Conservation (phyloP, 169 alveolate genomes). For the Babesia gibsoni region DNA sequence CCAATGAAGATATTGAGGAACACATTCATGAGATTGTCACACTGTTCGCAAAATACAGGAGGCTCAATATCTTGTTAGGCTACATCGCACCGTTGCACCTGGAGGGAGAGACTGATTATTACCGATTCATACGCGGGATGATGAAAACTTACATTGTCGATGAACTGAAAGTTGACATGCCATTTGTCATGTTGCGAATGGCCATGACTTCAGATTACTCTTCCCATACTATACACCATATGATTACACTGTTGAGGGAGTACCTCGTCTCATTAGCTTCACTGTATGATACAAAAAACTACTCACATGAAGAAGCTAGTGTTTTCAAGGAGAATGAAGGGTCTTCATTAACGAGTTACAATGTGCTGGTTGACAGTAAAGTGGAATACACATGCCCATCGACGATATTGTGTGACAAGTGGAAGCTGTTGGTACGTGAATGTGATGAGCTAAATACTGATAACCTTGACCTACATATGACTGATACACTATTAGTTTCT, state of each 20-base stretch:
- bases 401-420: no score
- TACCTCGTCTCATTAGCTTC: no score
- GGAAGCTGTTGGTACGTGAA: not conserved
- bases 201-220: not conserved
- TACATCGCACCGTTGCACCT: not conserved
- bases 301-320: no score
- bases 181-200: conserved; percentile 17
- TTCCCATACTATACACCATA: not conserved
- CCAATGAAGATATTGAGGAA: not conserved
- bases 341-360: no score
- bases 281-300: no score
- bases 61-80: conserved; percentile 17
- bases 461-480: not conserved
- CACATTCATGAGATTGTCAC: not conserved
- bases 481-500: not conserved
- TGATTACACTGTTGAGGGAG: conserved; percentile 1
- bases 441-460: not conserved
- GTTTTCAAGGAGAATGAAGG: no score
- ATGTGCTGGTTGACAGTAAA: no score
- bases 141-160: not conserved
- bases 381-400: no score
- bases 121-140: not conserved
- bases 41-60: not conserved
- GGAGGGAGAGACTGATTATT: not conserved
- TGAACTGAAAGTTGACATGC: not conserved